Percentiles rank a stretch among this genome's conserved stretches.
Evolutionary conservation across 2,329 filamentous ascomycete genomes (phyloP).

Genomic region (Dactylellina drechsleri): DNA sequence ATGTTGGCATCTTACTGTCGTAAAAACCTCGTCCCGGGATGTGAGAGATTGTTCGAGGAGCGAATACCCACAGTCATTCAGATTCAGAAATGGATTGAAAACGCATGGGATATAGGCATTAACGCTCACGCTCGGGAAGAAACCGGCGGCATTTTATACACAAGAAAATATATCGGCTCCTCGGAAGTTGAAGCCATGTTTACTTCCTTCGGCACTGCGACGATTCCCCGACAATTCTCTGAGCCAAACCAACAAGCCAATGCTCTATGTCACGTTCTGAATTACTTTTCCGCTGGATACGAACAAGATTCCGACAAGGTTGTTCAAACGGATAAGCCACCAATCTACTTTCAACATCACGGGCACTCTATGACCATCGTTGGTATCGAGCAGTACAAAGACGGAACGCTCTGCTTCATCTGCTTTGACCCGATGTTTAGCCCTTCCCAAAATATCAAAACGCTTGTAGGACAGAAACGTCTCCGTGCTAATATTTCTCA

Average conservation of each 20-base stretch:
- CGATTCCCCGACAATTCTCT: constrained; percentile 12
- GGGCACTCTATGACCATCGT: constrained; percentile 92
- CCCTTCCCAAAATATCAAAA: constrained; percentile 73
- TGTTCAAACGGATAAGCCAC: constrained; percentile 76
- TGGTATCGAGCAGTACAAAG: constrained; percentile 76
- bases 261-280: constrained; percentile 71
- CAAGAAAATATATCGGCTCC: constrained; percentile 94
- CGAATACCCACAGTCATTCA: constrained; percentile 79
- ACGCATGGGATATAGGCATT: constrained; percentile 86
- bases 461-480: constrained; percentile 66
- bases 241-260: constrained; percentile 19
- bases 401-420: constrained; percentile 75
- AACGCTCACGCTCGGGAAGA: constrained; percentile 78
- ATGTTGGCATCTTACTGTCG: constrained; percentile 85
- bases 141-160: constrained; percentile 86
- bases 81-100: constrained; percentile 86
- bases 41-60: constrained; percentile 63
- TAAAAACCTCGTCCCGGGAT: constrained; percentile 68
- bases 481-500: constrained; percentile 65
- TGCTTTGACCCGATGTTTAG: constrained; percentile 78
- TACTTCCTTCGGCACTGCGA: constrained; percentile 18
- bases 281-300: constrained; percentile 72
- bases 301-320: constrained; percentile 67
- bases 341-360: constrained; percentile 89
- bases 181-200: constrained; percentile 72